phyloP scores from a whole-genome alignment of 495 filamentous ascomycete species.

The Hapsidospora chrysogenum region DNA sequence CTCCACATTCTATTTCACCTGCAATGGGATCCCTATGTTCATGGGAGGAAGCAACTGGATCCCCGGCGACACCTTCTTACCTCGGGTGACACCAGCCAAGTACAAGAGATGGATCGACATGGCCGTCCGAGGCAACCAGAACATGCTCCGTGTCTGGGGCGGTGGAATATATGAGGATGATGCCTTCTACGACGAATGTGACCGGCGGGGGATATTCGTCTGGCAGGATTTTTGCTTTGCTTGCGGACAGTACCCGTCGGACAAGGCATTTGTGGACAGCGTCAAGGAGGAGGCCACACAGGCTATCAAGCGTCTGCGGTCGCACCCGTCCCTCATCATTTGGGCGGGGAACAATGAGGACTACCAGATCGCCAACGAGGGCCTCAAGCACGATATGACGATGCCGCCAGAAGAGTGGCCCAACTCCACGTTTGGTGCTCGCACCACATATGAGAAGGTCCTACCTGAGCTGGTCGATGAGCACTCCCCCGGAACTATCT shows the following conservation, averaged over 20 bases:
- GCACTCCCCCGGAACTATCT: slow-evolving; percentile 46
- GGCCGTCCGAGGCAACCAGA: slow-evolving; percentile 46
- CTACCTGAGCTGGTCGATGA: slow-evolving; percentile 47
- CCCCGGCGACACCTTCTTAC: slow-evolving; percentile 52
- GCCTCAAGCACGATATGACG: slow-evolving; percentile 42
- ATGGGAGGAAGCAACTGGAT: slow-evolving; percentile 65
- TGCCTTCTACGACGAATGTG: slow-evolving; percentile 57
- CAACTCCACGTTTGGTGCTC: slow-evolving; percentile 71
- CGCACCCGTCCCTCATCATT: slow-evolving; percentile 64
- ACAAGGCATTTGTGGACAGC: slow-evolving; percentile 43
- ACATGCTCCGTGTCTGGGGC: slow-evolving; percentile 52
- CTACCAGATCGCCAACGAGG: slow-evolving; percentile 58
- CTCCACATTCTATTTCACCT: slow-evolving; percentile 54
- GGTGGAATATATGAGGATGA: slow-evolving; percentile 67
- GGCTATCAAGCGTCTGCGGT: slow-evolving; percentile 53
- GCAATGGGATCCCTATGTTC: slow-evolving; percentile 57
- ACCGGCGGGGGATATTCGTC: slow-evolving; percentile 57
- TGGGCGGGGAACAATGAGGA: slow-evolving; percentile 80
- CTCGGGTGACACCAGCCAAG: slow-evolving; percentile 33
- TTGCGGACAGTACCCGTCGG: slow-evolving; percentile 63
- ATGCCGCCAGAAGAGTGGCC: slow-evolving; percentile 61
- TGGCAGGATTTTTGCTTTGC: slow-evolving; percentile 81
- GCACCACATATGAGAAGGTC: slow-evolving; percentile 90
- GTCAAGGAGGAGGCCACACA: slow-evolving; percentile 49
- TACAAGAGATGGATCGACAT: slow-evolving; percentile 53